Evolutionary conservation across 139 green algal genomes (phyloP).

Genomic region (Gonium pectorale): DNA sequence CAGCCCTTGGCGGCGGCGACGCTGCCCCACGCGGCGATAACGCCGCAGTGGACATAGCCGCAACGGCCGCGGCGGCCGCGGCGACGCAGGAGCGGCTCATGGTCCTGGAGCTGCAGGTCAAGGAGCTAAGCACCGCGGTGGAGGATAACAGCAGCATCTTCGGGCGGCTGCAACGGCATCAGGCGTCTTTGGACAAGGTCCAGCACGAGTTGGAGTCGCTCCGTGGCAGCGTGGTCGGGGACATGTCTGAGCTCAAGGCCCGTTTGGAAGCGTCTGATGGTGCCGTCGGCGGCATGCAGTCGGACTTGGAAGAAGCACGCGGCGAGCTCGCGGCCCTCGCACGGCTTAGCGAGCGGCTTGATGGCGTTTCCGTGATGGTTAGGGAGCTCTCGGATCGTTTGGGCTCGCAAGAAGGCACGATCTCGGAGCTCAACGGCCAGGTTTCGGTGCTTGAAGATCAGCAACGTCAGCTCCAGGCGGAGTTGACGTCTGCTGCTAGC

Average conservation of each 20-base stretch:
- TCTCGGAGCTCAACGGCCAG: background rate
- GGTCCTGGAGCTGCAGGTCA: constrained; percentile 36
- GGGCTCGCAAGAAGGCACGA: background rate
- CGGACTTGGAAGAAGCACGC: background rate
- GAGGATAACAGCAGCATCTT: constrained; percentile 42
- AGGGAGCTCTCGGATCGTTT: background rate
- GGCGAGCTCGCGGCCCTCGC: background rate
- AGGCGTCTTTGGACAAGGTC: constrained; percentile 1
- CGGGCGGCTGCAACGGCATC: constrained; percentile 27
- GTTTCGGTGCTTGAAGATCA: background rate
- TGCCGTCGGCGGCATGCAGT: background rate
- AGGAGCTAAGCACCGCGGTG: constrained; percentile 12
- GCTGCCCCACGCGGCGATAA: too few relatives aligned
- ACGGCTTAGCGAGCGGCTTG: background rate
- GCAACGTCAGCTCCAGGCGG: background rate
- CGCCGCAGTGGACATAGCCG: too few relatives aligned
- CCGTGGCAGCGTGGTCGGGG: background rate
- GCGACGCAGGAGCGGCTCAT: constrained; percentile 4
- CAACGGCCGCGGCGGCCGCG: background rate
- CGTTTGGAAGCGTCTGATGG: background rate
- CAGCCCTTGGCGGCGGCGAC: too few relatives aligned
- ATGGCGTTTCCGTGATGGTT: background rate
- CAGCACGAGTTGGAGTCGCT: constrained; percentile 13
- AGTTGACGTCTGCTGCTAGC: background rate
- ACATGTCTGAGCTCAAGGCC: background rate